Conservation (phyloP, 176 grass and related monocot genomes). For the Saccharum officinarum region DNA sequence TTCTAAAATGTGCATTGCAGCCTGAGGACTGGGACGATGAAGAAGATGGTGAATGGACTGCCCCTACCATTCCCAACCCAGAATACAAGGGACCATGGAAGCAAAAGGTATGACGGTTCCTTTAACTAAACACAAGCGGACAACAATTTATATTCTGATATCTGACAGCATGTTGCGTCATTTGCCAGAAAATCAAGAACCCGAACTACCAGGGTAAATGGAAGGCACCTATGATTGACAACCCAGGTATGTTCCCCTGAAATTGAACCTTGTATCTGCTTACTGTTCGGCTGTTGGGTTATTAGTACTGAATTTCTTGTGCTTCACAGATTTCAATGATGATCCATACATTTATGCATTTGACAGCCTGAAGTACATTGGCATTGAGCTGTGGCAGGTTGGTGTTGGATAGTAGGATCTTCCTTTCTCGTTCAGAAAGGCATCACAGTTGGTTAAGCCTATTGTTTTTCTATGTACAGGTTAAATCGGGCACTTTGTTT, state of each 20-base stretch:
- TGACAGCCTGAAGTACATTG: constrained; percentile 79
- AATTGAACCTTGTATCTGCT: neutral
- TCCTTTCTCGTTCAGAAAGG: constrained; percentile 1
- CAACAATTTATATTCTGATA: neutral
- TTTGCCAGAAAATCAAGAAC: constrained; percentile 92
- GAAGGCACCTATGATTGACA: constrained; percentile 95
- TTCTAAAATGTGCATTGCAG: constrained; percentile 37
- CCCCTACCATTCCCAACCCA: constrained; percentile 91
- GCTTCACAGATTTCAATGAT: constrained; percentile 85
- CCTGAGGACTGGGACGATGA: constrained; percentile 97
- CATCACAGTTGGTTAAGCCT: neutral
- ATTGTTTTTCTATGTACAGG: constrained; percentile 40
- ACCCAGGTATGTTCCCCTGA: constrained; percentile 66
- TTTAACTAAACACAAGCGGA: neutral
- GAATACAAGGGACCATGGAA: constrained; percentile 92
- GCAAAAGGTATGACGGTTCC: constrained; percentile 59
- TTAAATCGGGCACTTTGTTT: constrained; percentile 93
- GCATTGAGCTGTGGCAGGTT: constrained; percentile 98
- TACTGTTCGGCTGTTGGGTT: neutral
- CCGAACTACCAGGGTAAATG: constrained; percentile 95
- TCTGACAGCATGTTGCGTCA: constrained; percentile 4
- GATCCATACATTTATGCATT: constrained; percentile 83
- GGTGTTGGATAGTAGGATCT: neutral
- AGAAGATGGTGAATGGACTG: constrained; percentile 98
- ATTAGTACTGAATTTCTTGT: neutral